Percentiles rank a stretch among this genome's conserved stretches.
Conservation (phyloP, 1,284 basidiomycete genomes). For the Tylopilus orsonianus region DNA sequence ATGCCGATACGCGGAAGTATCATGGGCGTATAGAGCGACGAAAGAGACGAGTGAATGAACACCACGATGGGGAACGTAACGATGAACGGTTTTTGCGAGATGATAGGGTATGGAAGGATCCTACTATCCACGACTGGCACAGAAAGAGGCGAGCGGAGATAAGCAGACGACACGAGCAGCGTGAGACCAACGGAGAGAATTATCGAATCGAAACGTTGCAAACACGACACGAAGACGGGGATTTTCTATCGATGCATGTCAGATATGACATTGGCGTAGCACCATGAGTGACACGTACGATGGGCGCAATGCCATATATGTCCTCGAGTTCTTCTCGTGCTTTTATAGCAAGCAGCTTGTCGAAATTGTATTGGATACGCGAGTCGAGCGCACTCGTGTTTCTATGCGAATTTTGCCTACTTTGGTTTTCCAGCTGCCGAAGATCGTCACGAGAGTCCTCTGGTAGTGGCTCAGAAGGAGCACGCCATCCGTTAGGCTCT, state of each 20-base stretch:
- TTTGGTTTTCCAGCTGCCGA: conserved; percentile 25
- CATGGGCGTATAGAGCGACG: conserved; percentile 58
- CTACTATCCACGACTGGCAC: conserved; percentile 21
- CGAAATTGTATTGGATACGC: conserved; percentile 62
- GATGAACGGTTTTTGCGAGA: conserved; percentile 38
- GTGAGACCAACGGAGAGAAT: conserved; percentile 65
- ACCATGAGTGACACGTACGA: conserved; percentile 41
- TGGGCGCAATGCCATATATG: conserved; percentile 69
- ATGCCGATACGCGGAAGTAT: conserved; percentile 66
- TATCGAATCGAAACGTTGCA: conserved; percentile 71
- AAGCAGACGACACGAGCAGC: conserved; percentile 62
- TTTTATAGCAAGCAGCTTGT: conserved; percentile 59
- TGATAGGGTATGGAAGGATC: conserved; percentile 14
- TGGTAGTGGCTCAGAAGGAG: conserved; percentile 10
- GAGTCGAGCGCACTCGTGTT: conserved; percentile 15
- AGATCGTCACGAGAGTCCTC: conserved; percentile 23
- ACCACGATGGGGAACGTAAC: conserved; percentile 51
- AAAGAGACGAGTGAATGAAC: conserved; percentile 49
- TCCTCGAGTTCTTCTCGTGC: conserved; percentile 71
- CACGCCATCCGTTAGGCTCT: conserved; percentile 13
- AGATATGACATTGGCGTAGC: background rate
- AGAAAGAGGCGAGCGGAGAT: conserved; percentile 37
- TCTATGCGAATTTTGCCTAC: background rate
- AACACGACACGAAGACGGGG: conserved; percentile 70
- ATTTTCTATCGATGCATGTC: conserved; percentile 49